Evolutionary conservation across 257 asterid species (phyloP).

Genomic region (Cordia subcordata): DNA sequence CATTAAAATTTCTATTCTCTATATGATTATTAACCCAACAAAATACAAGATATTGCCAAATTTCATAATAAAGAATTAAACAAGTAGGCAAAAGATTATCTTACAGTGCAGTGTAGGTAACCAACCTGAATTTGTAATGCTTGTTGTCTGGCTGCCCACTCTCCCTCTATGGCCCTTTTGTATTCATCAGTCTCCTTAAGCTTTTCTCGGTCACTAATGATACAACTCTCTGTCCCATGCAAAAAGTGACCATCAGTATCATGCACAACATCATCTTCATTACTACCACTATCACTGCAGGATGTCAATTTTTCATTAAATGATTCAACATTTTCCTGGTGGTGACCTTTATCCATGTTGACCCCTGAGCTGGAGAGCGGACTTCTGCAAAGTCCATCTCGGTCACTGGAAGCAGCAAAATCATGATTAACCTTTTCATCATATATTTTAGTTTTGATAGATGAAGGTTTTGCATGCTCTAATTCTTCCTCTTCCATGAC

Average conservation of each 20-base stretch:
- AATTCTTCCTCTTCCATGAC: conserved; percentile 9
- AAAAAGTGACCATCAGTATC: conserved; percentile 10
- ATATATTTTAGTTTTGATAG: conserved; percentile 8
- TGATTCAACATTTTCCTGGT: conserved; percentile 11
- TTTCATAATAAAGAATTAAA: too few relatives aligned
- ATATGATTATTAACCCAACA: not conserved
- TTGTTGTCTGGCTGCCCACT: conserved; percentile 66
- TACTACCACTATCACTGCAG: not conserved
- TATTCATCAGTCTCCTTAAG: conserved; percentile 88
- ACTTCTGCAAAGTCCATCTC: conserved; percentile 11
- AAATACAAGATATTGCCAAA: too few relatives aligned
- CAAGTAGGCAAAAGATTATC: too few relatives aligned
- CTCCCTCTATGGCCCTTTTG: conserved; percentile 71
- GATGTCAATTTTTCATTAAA: conserved; percentile 15
- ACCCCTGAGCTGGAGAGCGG: conserved; percentile 9
- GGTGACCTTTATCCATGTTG: conserved; percentile 4
- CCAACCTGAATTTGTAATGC: conserved; percentile 68
- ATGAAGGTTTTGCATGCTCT: conserved; percentile 15
- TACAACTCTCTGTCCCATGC: conserved; percentile 19
- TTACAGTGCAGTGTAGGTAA: too few relatives aligned
- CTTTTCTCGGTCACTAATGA: conserved; percentile 57
- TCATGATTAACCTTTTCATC: not conserved
- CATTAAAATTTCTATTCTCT: too few relatives aligned
- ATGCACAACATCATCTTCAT: conserved; percentile 18
- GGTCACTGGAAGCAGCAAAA: conserved; percentile 6